Evolutionary conservation across 1,284 basidiomycete species (phyloP), one percentile per base, ranked within the genome.

Genomic region (Tylopilus sp.): DNA sequence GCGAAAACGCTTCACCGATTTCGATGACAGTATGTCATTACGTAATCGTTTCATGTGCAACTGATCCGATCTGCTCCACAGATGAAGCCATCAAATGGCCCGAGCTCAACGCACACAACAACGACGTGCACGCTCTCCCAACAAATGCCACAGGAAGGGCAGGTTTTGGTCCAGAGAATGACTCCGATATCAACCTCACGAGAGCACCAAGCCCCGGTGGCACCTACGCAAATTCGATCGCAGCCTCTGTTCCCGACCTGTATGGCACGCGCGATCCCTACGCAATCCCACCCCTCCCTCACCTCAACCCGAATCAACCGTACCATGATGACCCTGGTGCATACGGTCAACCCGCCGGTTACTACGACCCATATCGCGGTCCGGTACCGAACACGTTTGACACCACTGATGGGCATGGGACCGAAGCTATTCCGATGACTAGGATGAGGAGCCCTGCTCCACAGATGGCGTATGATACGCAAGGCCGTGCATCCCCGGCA

Each of bases 1-100:
- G 3, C 77, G 84, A 58, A 91, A 90, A 65, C 81, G 84, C 54
- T 81, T 82, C 62, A 57, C 71, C 46, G 82, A 86, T 56, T 88
- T 86, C 59, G 85, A 90, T 59, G 84, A 86, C 70, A 82, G 86
- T 86, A 67, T 59, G 85, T 79, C 37, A 31, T 55, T 55, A 59
- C 41, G 34, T 53, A 55, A 63, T 1, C 13, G 48, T 50, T 54
- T 42, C 45, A 43, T 40, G 10, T 38, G 23, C 25, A 16, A 54
- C 46, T 50, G 38, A 54, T 41, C 41, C 16, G 16, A 36, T 39
- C n/a, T 39, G 41, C n/a, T 44, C 44, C 51, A 41, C 61, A 88
- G 87, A 76, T 58, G 86, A 89, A 67, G 85, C 85, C 25, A 91
- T 91, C 69, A 90, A 90, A 69, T 91, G 88, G 88, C 88, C 88